Conservation (phyloP, 2,329 filamentous ascomycete genomes). For the Microdochium bolleyi region DNA sequence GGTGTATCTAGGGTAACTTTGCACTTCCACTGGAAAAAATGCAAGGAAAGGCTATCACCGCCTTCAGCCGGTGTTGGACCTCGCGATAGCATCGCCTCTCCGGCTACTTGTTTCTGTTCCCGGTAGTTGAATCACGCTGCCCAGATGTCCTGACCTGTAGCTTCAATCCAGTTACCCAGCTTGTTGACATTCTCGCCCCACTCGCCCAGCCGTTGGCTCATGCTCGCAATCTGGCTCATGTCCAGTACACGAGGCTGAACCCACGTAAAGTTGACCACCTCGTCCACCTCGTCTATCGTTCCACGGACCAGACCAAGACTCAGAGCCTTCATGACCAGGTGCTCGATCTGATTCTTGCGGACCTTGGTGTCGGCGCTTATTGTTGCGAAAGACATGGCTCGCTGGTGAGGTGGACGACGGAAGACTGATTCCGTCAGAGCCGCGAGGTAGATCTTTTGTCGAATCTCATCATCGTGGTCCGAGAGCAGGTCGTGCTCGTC, state of each 20-base stretch:
- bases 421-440: constrained; percentile 95
- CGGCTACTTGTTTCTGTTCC: too few species aligned
- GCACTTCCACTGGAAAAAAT: too few species aligned
- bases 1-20: too few species aligned
- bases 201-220: constrained; percentile 80
- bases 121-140: too few species aligned
- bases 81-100: too few species aligned
- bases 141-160: constrained; percentile 91
- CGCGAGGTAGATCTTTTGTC: constrained; percentile 96
- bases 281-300: constrained; percentile 92
- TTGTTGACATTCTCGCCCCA: constrained; percentile 97
- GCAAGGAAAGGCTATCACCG: too few species aligned
- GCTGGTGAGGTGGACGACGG: constrained; percentile 88
- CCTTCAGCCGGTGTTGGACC: too few species aligned
- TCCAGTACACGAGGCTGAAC: constrained; percentile 98
- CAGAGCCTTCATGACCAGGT: constrained; percentile 98
- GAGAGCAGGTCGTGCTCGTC: constrained; percentile 71
- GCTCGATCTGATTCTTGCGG: constrained; percentile 84
- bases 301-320: constrained; percentile 84
- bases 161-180: constrained; percentile 94
- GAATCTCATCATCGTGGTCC: constrained; percentile 74
- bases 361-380: constrained; percentile 93
- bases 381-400: constrained; percentile 83
- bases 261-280: constrained; percentile 94
- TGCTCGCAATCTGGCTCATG: constrained; percentile 87